Base-by-base conservation (phyloP, 2,329 filamentous ascomycete genomes). In the Phoma sp. region DNA sequence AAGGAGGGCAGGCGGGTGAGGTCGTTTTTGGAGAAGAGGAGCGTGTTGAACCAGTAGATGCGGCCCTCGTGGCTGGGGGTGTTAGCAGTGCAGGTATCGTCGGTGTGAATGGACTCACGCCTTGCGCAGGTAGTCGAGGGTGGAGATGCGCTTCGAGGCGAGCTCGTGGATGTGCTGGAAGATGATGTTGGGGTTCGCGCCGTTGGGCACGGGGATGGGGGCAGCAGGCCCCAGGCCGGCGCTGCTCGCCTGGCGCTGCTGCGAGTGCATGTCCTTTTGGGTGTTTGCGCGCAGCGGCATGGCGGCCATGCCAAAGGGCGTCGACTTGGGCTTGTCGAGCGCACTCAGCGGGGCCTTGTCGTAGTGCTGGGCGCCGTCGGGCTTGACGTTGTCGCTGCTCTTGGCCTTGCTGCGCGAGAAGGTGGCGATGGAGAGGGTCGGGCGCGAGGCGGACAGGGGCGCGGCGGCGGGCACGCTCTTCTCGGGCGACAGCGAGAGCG, bases 1-100 rank as follows among this genome's bases (percentile, higher is more conserved):
- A 96, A 93, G 71, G 92, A 96, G 38, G 93, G 88, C 80, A 97
- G 88, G 69, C 88, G 87, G 45, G 84, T 80, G 28, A 98, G 83
- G 74, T 96, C 92, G 25, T 85, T 76, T 67, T 91, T 90, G 61
- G 92, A 91, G 76, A 96, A 96, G 69, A 96, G 89, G 56, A 96
- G 86, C 0, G 95, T 97, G 77, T 97, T 97, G 81, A 98, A 97
- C 93, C 95, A 98, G 80, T 96, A 98, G 34, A 96, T 87, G 53
- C 92, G 88, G 56, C 93, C 93, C 77, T 97, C 92, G 72, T 99
- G 93, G 23, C 92, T 96, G 72, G 18, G 25, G 21, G 39, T 23
- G 36, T 1, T 34, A 10, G 39, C 14, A 14, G 23, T 7, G n/a
- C 5, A 15, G 23, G 15, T 6, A 14, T 6, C 2, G 20, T n/a